phyloP scores from a whole-genome alignment of 2,329 filamentous ascomycete genomes.

The Fusarium algeriense region DNA sequence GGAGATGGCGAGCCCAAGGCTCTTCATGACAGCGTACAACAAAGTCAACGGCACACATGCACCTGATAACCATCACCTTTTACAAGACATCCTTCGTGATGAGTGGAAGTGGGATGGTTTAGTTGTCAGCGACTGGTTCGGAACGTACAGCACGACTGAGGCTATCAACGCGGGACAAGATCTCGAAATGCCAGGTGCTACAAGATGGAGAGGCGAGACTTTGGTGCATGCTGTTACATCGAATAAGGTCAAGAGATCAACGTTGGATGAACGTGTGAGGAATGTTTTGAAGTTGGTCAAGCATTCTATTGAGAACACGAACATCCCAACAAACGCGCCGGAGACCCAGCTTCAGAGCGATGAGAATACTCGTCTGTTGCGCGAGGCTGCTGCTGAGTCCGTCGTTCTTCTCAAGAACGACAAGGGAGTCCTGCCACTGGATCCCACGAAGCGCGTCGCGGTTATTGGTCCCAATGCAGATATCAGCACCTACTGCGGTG shows the following conservation, averaged over 20 bases:
- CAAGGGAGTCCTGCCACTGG: not conserved
- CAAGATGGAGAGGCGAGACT: not conserved
- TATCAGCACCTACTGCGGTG: not conserved
- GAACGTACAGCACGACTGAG: not conserved
- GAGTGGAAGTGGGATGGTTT: slow-evolving; percentile 4
- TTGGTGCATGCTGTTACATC: not conserved
- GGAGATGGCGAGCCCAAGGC: slow-evolving; percentile 1
- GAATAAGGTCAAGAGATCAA: not conserved
- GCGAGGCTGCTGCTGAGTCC: not conserved
- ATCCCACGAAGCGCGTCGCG: not conserved
- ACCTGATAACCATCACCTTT: not conserved
- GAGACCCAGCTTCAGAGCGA: not conserved
- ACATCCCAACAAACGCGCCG: not conserved
- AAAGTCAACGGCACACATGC: not conserved
- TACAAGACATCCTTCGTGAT: not conserved
- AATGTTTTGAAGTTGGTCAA: slow-evolving; percentile 2
- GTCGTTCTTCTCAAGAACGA: slow-evolving; percentile 1
- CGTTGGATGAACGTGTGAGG: not conserved
- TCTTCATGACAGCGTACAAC: not conserved
- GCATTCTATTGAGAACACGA: not conserved
- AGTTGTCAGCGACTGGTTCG: slow-evolving; percentile 2
- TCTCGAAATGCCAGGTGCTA: slow-evolving; percentile 1
- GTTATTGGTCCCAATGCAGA: slow-evolving; percentile 1
- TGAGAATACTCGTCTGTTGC: rapidly evolving
- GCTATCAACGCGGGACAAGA: slow-evolving; percentile 1